A percentile compares a stretch with the other conserved stretches of the same genome.
phyloP scores from a whole-genome alignment of 2,329 filamentous ascomycete genomes.

The Gnomoniopsis smithogilvyi region DNA sequence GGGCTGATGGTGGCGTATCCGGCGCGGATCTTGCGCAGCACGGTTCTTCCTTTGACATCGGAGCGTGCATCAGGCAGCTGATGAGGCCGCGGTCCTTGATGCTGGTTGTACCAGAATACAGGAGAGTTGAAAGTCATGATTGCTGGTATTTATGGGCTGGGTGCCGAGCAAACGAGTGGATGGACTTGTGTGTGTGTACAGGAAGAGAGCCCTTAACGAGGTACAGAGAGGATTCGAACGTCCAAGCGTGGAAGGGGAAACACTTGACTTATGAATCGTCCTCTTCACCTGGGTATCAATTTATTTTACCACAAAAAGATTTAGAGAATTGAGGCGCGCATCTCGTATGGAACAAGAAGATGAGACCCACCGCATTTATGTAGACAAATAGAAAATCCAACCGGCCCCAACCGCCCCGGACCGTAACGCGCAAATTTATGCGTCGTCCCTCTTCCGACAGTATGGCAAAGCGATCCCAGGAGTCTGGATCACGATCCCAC shows the following conservation, averaged over 20 bases:
- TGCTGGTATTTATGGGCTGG: neutral
- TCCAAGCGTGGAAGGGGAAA: too few relatives aligned
- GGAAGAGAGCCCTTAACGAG: neutral
- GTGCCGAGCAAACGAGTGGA: neutral
- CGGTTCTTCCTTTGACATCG: neutral
- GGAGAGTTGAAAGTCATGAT: neutral
- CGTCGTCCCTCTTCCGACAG: neutral
- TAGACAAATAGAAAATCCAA: neutral
- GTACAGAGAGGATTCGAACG: too few relatives aligned
- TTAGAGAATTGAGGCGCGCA: too few relatives aligned
- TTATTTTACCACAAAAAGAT: too few relatives aligned
- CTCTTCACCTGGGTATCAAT: too few relatives aligned
- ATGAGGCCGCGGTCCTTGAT: neutral
- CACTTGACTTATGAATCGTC: too few relatives aligned
- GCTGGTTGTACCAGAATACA: slow-evolving; percentile 6
- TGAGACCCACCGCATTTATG: neutral
- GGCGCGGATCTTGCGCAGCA: slow-evolving; percentile 2
- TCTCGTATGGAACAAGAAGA: neutral
- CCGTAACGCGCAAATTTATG: neutral
- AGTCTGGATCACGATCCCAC: neutral
- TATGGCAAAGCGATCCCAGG: neutral
- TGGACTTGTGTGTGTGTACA: too few relatives aligned
- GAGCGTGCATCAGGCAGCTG: slow-evolving; percentile 6
- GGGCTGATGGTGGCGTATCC: slow-evolving; percentile 2
- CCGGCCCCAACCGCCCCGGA: neutral